phyloP scores from a whole-genome alignment of 2,329 filamentous ascomycete genomes.

The Diaporthe vexans region DNA sequence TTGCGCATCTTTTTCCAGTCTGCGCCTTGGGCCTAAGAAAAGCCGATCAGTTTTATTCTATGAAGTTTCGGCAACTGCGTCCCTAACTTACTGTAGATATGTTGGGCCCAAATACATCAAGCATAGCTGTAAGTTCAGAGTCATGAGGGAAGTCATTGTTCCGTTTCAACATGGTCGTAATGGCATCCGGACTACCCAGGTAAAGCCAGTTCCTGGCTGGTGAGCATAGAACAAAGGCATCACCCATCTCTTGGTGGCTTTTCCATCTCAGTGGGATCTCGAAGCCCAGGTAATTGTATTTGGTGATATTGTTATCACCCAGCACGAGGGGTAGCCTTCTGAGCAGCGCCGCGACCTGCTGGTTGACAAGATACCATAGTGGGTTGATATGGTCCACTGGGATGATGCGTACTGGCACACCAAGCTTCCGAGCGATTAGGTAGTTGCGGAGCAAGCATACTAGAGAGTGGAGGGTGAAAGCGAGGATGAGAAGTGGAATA shows the following conservation, averaged over 20 bases:
- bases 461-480: slow-evolving; percentile 17
- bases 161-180: slow-evolving; percentile 38
- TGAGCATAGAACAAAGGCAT: slow-evolving; percentile 43
- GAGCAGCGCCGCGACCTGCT: slow-evolving; percentile 45
- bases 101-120: slow-evolving; percentile 44
- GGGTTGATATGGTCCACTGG: slow-evolving; percentile 50
- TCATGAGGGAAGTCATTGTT: slow-evolving; percentile 43
- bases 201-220: slow-evolving; percentile 43
- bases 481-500: not conserved
- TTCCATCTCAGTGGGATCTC: slow-evolving; percentile 22
- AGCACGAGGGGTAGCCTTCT: slow-evolving; percentile 44
- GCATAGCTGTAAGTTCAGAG: slow-evolving; percentile 40
- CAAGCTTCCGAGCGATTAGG: slow-evolving; percentile 46
- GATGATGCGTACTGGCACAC: slow-evolving; percentile 50
- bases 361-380: slow-evolving; percentile 49
- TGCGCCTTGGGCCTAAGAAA: slow-evolving; percentile 38
- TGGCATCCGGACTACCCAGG: slow-evolving; percentile 39
- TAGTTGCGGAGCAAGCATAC: slow-evolving; percentile 42
- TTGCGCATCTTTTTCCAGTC: slow-evolving; percentile 47
- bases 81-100: slow-evolving; percentile 36
- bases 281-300: slow-evolving; percentile 50
- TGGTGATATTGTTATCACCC: slow-evolving; percentile 49
- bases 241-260: slow-evolving; percentile 46
- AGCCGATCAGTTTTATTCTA: not conserved
- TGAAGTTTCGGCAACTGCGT: not conserved